Conservation (phyloP, 257 asterid species). For the Solanum phureja region DNA sequence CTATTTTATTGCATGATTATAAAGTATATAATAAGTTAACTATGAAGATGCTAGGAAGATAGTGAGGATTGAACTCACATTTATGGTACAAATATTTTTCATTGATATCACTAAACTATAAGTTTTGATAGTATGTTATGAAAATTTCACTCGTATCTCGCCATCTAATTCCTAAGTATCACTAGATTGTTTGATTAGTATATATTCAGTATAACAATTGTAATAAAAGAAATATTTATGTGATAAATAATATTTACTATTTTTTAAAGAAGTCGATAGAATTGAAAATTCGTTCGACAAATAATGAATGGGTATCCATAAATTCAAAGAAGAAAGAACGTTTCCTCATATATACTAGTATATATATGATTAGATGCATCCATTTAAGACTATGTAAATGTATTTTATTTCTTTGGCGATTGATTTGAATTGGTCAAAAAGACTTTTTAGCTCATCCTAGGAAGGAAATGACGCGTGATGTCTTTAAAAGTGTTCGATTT, state of each 20-base stretch:
- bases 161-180: neutral
- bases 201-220: accelerated
- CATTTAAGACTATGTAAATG: neutral
- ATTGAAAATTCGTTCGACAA: neutral
- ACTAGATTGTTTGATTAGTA: neutral
- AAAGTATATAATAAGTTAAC: neutral
- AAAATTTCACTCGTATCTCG: neutral
- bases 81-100: neutral
- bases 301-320: neutral
- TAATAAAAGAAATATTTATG: neutral
- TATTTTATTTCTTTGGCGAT: neutral
- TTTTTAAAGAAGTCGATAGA: neutral
- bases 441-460: neutral
- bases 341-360: neutral
- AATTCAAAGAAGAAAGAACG: neutral
- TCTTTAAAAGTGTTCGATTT: neutral
- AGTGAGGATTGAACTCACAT: neutral
- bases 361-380: neutral
- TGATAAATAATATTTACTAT: neutral
- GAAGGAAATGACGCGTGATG: neutral
- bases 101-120: neutral
- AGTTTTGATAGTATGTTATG: neutral
- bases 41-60: neutral
- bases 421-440: neutral
- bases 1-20: neutral